Percentiles rank a stretch among this genome's conserved stretches.
phyloP scores from a whole-genome alignment of 192 early-diverging fungal species.

The Coemansia sp. region DNA sequence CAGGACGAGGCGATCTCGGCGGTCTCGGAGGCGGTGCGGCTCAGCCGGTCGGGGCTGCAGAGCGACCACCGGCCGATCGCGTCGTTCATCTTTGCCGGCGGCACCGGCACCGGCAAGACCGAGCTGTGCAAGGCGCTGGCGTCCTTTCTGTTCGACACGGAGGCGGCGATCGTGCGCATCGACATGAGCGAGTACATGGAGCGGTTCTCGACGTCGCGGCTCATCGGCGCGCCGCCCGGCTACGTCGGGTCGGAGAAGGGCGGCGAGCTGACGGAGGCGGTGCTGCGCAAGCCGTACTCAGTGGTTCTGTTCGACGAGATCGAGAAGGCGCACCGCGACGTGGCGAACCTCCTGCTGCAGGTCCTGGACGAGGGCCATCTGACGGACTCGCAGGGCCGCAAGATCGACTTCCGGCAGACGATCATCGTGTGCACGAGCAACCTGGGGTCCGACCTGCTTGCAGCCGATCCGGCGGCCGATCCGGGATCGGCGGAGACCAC shows the following conservation, averaged over 20 bases:
- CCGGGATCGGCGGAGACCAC: slow-evolving; percentile 37
- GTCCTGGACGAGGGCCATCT: slow-evolving; percentile 81
- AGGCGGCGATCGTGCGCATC: slow-evolving; percentile 69
- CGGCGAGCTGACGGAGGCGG: slow-evolving; percentile 76
- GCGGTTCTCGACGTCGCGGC: slow-evolving; percentile 65
- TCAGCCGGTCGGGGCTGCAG: slow-evolving; percentile 77
- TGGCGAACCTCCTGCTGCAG: slow-evolving; percentile 91
- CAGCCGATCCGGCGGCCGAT: slow-evolving; percentile 51
- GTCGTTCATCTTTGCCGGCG: slow-evolving; percentile 79
- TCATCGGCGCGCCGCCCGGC: slow-evolving; percentile 79
- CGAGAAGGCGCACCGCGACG: slow-evolving; percentile 83
- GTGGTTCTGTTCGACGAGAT: slow-evolving; percentile 80
- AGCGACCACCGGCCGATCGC: slow-evolving; percentile 71
- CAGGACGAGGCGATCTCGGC: slow-evolving; percentile 69
- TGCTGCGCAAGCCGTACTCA: slow-evolving; percentile 74
- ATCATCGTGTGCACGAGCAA: slow-evolving; percentile 84
- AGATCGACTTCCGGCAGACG: slow-evolving; percentile 76
- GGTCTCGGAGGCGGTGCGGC: slow-evolving; percentile 70
- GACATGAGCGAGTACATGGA: slow-evolving; percentile 85
- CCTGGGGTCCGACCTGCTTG: slow-evolving; percentile 70
- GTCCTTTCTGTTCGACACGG: slow-evolving; percentile 74
- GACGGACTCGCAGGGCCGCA: slow-evolving; percentile 77
- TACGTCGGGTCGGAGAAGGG: slow-evolving; percentile 80
- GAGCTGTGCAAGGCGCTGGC: slow-evolving; percentile 75
- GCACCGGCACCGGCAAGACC: slow-evolving; percentile 84